A percentile compares a stretch with the other conserved stretches of the same genome.
These are phyloP conservation scores for Fraxinus latifolia DNA, from an alignment of 305 asterid genomes.

Conservation along the genomic window DNA sequence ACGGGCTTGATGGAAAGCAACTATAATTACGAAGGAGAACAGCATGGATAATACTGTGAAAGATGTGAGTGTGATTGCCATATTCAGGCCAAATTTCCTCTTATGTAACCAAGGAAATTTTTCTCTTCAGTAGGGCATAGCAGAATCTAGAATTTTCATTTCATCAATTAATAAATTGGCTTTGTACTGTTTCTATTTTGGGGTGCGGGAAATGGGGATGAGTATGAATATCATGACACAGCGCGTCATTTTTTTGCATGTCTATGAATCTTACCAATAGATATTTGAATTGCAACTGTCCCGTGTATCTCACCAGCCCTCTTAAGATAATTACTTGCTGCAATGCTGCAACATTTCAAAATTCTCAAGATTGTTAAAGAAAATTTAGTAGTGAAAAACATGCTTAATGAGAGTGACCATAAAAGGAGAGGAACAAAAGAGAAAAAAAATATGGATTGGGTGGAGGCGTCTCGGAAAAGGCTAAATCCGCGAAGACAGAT, in stretches of 20 bases:
- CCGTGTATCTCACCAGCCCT: constrained; percentile 75
- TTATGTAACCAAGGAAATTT: background rate
- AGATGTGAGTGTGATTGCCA: background rate
- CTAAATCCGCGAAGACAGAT: background rate
- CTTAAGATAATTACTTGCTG: constrained; percentile 77
- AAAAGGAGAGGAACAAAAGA: background rate
- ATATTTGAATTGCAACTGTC: constrained; percentile 64
- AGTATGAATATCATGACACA: background rate
- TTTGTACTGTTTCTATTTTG: background rate
- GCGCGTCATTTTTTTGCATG: background rate
- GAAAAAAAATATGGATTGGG: background rate
- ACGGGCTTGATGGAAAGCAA: background rate
- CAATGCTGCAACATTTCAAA: constrained; percentile 48
- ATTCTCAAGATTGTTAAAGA: background rate
- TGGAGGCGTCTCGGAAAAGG: background rate
- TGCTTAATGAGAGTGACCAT: background rate
- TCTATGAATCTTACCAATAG: constrained; percentile 53
- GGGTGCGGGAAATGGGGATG: background rate
- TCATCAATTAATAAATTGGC: background rate
- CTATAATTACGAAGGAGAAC: background rate
- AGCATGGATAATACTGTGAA: background rate
- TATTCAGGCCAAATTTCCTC: background rate
- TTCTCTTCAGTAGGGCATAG: background rate
- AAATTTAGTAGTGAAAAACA: background rate
- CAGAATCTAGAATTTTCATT: background rate